Conservation (phyloP, 306 rosid species). For the Rosa multiflora region DNA sequence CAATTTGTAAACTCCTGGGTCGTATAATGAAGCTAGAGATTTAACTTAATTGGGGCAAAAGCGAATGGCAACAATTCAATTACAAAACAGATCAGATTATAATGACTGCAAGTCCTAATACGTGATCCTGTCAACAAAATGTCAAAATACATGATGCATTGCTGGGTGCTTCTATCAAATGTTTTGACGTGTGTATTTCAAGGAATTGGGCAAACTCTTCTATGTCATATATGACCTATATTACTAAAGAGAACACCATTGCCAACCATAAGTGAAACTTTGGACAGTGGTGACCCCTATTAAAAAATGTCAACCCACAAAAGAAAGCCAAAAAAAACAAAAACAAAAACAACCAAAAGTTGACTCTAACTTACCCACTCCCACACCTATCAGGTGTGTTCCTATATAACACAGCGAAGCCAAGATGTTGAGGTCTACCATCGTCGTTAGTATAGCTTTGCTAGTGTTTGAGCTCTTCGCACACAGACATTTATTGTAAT, state of each 20-base stretch:
- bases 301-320: neutral
- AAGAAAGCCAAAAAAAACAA: neutral
- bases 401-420: neutral
- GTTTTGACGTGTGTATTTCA: neutral
- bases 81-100: neutral
- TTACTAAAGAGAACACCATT: neutral
- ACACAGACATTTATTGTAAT: neutral
- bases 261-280: neutral
- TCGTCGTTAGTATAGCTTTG: neutral
- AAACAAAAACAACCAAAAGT: neutral
- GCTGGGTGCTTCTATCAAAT: neutral
- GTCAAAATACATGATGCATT: neutral
- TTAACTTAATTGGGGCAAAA: neutral
- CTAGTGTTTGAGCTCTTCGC: neutral
- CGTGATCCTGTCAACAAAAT: neutral
- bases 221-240: neutral
- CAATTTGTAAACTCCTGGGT: neutral
- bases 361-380: neutral
- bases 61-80: neutral
- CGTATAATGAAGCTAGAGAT: neutral
- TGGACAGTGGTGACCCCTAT: neutral
- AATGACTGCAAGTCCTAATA: neutral
- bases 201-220: neutral
- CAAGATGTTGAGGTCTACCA: neutral
- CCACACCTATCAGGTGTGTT: neutral